Evolutionary conservation across 1,284 basidiomycete genomes (phyloP), one percentile per base, ranked within the genome.

Genomic region (Trametes hirsuta): DNA sequence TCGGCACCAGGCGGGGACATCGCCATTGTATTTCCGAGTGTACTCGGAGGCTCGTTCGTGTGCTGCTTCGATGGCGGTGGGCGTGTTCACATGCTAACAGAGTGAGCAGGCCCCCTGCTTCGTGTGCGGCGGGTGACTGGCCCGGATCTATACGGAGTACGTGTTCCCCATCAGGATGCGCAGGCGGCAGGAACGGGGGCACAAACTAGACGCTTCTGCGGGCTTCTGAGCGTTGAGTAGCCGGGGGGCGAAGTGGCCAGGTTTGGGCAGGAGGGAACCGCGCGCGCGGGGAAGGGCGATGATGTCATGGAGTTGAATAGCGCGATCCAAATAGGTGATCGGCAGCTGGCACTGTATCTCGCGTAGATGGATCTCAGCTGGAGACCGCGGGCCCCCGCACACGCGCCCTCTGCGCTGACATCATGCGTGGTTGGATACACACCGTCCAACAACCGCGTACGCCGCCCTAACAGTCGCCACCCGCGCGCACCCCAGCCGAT

Each of bases 221-320:
- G 6, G 42, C 48, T 51, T 57, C 55, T 52, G 52, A 39, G 56
- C 34, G 61, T 52, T 62, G 56, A 53, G 56, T 58, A 62, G 48
- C 59, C 59, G 59, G 59, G 21, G 21, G 46, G n/a, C 47, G 59
- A 51, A n/a, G 15, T 53, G 55, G 18, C 44, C 46, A 15, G 15
- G 46, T 39, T 36, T 40, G 41, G 62, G 58, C 30, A 58, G n/a
- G 55, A 37, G 48, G 59, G 62, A 44, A 58, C 58, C 55, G 62
- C 46, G 51, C 34, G n/a, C 47, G 55, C 49, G 46, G 41, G 30
- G 53, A 36, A 48, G 58, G 46, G n/a, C 47, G 41, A 56, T 65
- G 63, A 65, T 58, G 58, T 65, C 60, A 65, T 65, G 60, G 54
- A 59, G 55, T 55, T 52, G 63, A 61, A 54, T 58, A 30, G 30